phyloP scores from a whole-genome alignment of 2,329 filamentous ascomycete genomes.

The Pestalotiopsis sp. region DNA sequence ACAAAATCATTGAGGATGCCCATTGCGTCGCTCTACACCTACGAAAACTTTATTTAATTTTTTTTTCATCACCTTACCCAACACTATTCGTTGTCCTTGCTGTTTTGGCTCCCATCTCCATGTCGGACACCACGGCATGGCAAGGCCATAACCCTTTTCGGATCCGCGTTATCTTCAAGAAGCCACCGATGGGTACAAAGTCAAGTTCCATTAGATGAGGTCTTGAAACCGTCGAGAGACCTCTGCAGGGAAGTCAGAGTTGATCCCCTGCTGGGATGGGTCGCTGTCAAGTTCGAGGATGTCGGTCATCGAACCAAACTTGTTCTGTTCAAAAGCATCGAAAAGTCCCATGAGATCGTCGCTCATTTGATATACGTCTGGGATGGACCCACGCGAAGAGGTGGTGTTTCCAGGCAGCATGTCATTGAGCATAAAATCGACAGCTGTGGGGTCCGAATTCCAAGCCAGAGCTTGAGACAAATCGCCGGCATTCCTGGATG shows the following conservation, averaged over 20 bases:
- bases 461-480: background rate
- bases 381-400: background rate
- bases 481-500: background rate
- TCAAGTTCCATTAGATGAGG: background rate
- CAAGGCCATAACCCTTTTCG: no score
- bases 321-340: background rate
- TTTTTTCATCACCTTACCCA: no score
- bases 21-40: no score
- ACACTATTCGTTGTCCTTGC: no score
- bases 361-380: slow-evolving; percentile 3
- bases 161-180: no score
- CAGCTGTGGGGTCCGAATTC: background rate
- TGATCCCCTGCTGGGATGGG: background rate
- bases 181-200: no score
- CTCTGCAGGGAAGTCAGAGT: background rate
- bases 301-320: background rate
- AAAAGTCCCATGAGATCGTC: background rate
- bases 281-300: background rate
- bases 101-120: no score
- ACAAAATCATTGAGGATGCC: no score
- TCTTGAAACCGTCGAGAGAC: background rate
- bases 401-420: background rate
- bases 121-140: no score
- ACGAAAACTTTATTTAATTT: no score
- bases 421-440: background rate